Base-by-base conservation (phyloP, 208 protist species). In the Acanthamoeba castellanii region DNA sequence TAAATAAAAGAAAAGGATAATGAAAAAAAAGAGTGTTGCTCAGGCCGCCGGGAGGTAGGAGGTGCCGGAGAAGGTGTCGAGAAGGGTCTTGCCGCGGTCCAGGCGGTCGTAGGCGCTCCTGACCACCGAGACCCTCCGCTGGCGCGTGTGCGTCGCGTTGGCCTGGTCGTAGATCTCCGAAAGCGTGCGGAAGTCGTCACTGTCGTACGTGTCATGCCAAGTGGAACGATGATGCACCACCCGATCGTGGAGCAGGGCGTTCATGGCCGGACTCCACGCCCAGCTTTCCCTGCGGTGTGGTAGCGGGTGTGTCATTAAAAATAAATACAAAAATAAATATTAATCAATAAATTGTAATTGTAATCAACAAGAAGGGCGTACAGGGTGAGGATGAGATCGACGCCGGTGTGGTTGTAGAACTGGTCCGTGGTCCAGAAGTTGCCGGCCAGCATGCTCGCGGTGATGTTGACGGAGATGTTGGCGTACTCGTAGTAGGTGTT, bases 321-420 rank as follows among this genome's bases (percentile, higher is more conserved):
- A 16, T 16, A 7, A 57, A 7, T 7, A 16, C 1, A 25, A 8
- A 16, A 25, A 61, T 25, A 61, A 16, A 61, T 45, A 45, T 45
- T 6, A 2, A 8, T 45, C 1, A 45, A 45, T 45, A 45, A 45
- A 45, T 3, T 37, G 3, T 3, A 37, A 37, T 45, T 0, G 5
- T 9, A 1, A 45, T 45, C 42, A 45, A 45, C 37, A 9, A 9
- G 5, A 3, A 9, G 1, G 42, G 42, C 72, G 34, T 16, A 81
- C 72, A 81, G 34, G 9, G 72, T 81, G 42, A 81, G 72, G 34
- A 81, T 50, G 34, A 81, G 72, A 32, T 81, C 72, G 30, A 81
- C 72, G 7, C 72, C 72, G 9, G 72, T 81, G 72, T 81, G 72
- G 34, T 81, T 81, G 72, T 81, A 81, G 72, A 81, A 81, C 30